Evolutionary conservation across 2,329 filamentous ascomycete genomes (phyloP), one percentile per base, ranked within the genome.

Genomic region (Arachnomyces sp.): DNA sequence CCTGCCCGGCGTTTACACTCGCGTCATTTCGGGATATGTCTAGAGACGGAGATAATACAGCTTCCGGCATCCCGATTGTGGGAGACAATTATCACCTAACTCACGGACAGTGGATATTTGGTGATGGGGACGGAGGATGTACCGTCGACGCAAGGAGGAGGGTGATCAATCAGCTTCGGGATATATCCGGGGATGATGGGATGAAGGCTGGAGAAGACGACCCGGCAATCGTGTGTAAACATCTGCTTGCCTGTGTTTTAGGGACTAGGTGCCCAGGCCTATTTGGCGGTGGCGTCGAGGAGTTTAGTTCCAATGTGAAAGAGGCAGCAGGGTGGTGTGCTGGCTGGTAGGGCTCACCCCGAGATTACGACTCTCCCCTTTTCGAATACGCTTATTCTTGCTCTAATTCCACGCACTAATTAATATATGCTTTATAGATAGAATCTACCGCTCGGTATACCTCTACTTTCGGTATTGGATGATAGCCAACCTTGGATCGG

Each of bases 1-100:
- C 79, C 1, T 98, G 92, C 66, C 82, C 88, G 3, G 81, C 79
- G 1, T 96, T 96, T 60, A 74, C 82, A 0, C 81, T 93, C 46
- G 71, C 81, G 14, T 76, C 81, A 2, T 89, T 88, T 50, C 70
- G 71, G 17, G 51, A 55, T 13, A 59, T 25, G 5, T 25, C 20
- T 25, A 9, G 20, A 9, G 20, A 9, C 9, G 20, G 20, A 25
- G 9, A 25, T 25, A 5, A 25, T 25, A 5, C 5, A 25, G 20
- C 20, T 25, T 25, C 20, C 5, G 20, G 20, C 20, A 5, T 25
- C 20, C 5, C 5, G 20, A 9, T 5, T 25, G 20, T 9, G 20
- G 20, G 20, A 5, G 20, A 9, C 9, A 9, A 25, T 25, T 25
- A 9, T 25, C 20, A 9, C 9, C 20, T 25, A 25, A 9, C 20